Evolutionary conservation across 306 rosid genomes (phyloP).

Genomic region (Cucurbita pepo): DNA sequence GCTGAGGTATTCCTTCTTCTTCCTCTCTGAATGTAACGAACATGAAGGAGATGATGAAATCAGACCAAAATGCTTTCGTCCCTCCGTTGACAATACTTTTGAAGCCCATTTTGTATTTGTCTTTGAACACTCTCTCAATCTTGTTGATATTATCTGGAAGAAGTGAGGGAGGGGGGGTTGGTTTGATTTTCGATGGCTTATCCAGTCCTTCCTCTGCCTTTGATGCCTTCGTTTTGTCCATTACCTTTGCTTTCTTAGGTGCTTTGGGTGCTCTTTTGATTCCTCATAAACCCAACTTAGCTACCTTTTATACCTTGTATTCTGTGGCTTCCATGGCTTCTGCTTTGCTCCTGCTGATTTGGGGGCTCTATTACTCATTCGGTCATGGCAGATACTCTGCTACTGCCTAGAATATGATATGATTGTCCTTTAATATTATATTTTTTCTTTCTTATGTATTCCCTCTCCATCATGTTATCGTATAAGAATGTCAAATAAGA

Average conservation of each 20-base stretch:
- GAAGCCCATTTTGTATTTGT: not conserved
- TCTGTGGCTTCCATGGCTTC: constrained; percentile 18
- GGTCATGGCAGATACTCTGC: not conserved
- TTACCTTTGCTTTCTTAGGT: constrained; percentile 14
- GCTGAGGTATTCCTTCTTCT: not conserved
- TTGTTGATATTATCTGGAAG: constrained; percentile 12
- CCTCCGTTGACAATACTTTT: not conserved
- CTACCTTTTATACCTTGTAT: constrained; percentile 3
- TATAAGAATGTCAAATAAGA: not conserved
- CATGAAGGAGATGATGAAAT: not conserved
- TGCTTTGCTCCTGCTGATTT: constrained; percentile 11
- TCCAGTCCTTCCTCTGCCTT: constrained; percentile 4
- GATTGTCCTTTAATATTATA: not conserved
- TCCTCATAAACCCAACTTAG: not conserved
- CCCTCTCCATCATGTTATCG: not conserved
- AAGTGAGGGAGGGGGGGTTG: not conserved
- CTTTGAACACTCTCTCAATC: constrained; percentile 1
- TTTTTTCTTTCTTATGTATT: not conserved
- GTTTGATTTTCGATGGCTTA: not conserved
- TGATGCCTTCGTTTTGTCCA: constrained; percentile 18
- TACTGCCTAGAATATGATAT: not conserved
- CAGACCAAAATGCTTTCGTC: not conserved
- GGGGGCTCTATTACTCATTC: not conserved
- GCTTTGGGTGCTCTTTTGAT: constrained; percentile 12
- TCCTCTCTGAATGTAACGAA: not conserved